These are phyloP conservation scores for Diaporthe velutina DNA, from an alignment of 2,329 filamentous ascomycete species.

Conservation along the genomic window DNA sequence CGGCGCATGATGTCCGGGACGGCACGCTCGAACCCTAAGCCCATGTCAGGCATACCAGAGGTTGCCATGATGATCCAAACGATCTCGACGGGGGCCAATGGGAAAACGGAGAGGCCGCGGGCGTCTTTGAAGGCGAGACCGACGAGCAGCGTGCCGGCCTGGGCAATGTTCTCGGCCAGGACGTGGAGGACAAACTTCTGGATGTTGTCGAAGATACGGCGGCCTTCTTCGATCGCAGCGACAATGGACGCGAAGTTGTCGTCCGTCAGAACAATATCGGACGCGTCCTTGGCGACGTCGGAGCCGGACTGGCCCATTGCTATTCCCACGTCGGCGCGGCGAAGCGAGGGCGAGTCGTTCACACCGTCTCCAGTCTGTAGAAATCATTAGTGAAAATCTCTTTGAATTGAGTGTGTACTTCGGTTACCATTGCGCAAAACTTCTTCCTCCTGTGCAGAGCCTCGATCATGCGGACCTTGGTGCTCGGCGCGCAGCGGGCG, in stretches of 20 bases:
- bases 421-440: conserved; percentile 68
- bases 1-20: conserved; percentile 75
- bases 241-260: conserved; percentile 80
- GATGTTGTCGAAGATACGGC: conserved; percentile 76
- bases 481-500: conserved; percentile 77
- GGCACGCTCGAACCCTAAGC: conserved; percentile 77
- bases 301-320: conserved; percentile 72
- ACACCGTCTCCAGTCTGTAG: conserved; percentile 77
- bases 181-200: conserved; percentile 79
- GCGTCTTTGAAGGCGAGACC: conserved; percentile 77
- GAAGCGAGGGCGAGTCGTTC: conserved; percentile 75
- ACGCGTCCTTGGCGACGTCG: conserved; percentile 74
- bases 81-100: conserved; percentile 77
- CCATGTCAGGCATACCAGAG: conserved; percentile 78
- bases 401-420: not conserved
- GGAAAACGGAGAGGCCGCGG: conserved; percentile 75
- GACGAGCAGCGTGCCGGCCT: conserved; percentile 75
- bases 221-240: conserved; percentile 71
- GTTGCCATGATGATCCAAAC: conserved; percentile 83
- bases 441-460: conserved; percentile 74
- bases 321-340: conserved; percentile 75
- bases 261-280: conserved; percentile 76
- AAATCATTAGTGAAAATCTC: not conserved
- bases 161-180: conserved; percentile 75
- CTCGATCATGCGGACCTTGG: conserved; percentile 81